Evolutionary conservation across 129 eudicot genomes (phyloP).

Genomic region (Heracleum sosnowskyi): DNA sequence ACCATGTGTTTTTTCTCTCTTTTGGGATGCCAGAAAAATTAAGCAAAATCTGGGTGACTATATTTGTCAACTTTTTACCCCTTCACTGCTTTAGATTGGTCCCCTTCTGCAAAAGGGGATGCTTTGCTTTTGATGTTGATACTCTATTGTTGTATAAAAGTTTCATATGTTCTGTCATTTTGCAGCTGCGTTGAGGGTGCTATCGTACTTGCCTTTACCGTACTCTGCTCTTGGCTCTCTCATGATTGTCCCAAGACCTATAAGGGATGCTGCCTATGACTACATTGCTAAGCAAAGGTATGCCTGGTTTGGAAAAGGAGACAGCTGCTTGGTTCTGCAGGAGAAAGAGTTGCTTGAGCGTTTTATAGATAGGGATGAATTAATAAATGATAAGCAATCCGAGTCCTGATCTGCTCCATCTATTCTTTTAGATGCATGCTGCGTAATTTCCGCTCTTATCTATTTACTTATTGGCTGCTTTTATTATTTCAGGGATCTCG

Average conservation of each 20-base stretch:
- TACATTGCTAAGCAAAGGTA: slow-evolving; percentile 69
- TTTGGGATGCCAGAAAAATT: neutral
- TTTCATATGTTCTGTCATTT: neutral
- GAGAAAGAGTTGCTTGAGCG: slow-evolving; percentile 85
- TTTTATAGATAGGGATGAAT: slow-evolving; percentile 78
- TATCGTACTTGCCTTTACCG: slow-evolving; percentile 80
- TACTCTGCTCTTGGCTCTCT: slow-evolving; percentile 64
- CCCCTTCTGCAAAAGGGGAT: neutral
- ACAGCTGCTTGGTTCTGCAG: slow-evolving; percentile 68
- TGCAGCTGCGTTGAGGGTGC: slow-evolving; percentile 85
- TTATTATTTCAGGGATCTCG: too few relatives aligned
- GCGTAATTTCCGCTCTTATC: too few relatives aligned
- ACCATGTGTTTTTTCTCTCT: neutral
- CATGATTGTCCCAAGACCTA: slow-evolving; percentile 58
- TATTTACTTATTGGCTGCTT: too few relatives aligned
- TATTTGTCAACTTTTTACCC: neutral
- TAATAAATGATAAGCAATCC: slow-evolving; percentile 33
- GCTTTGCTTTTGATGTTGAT: neutral
- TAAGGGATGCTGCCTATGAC: slow-evolving; percentile 81
- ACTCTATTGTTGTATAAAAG: neutral
- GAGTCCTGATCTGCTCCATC: slow-evolving; percentile 18
- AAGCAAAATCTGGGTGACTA: neutral
- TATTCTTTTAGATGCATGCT: neutral
- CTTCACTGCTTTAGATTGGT: neutral
- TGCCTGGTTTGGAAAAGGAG: slow-evolving; percentile 83